A percentile compares a stretch with the other conserved stretches of the same genome.
phyloP scores from a whole-genome alignment of 495 filamentous ascomycete species.

The Penicillium psychrofluorescens region DNA sequence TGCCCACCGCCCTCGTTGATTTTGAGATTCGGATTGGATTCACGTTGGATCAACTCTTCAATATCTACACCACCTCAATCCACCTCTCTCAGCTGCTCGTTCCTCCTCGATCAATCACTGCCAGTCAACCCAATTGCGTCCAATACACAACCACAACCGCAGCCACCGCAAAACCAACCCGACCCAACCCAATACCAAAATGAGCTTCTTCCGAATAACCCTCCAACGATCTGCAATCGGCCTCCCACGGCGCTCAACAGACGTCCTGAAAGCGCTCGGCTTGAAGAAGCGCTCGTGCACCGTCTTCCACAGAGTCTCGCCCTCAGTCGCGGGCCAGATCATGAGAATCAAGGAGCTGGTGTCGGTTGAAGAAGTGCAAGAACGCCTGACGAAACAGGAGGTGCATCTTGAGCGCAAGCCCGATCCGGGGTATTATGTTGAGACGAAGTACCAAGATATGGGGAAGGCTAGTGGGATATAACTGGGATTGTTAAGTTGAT shows the following conservation, averaged over 20 bases:
- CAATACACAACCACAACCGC: not conserved
- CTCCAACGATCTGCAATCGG: conserved; percentile 91
- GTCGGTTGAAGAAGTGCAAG: conserved; percentile 73
- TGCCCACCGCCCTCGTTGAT: not conserved
- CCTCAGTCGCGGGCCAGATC: conserved; percentile 86
- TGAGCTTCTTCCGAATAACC: conserved; percentile 94
- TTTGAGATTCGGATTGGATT: conserved; percentile 5
- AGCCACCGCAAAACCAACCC: too few relatives aligned
- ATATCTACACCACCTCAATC: too few relatives aligned
- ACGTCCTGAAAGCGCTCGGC: conserved; percentile 82
- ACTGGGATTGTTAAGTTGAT: too few relatives aligned
- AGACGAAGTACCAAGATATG: conserved; percentile 44
- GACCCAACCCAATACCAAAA: too few relatives aligned
- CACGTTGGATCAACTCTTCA: too few relatives aligned
- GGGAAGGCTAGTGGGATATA: conserved; percentile 9
- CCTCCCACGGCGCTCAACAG: conserved; percentile 71
- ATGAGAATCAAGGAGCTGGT: conserved; percentile 97
- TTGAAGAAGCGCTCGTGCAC: conserved; percentile 80
- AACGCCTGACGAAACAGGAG: conserved; percentile 61
- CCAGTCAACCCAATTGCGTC: not conserved
- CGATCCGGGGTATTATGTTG: conserved; percentile 79
- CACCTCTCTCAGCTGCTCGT: too few relatives aligned
- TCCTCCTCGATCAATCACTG: not conserved
- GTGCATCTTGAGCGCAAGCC: conserved; percentile 67
- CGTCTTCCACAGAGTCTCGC: conserved; percentile 84